These are phyloP conservation scores for Purpureocillium takamizusanense DNA, from an alignment of 2,329 filamentous ascomycete genomes.

Conservation along the genomic window DNA sequence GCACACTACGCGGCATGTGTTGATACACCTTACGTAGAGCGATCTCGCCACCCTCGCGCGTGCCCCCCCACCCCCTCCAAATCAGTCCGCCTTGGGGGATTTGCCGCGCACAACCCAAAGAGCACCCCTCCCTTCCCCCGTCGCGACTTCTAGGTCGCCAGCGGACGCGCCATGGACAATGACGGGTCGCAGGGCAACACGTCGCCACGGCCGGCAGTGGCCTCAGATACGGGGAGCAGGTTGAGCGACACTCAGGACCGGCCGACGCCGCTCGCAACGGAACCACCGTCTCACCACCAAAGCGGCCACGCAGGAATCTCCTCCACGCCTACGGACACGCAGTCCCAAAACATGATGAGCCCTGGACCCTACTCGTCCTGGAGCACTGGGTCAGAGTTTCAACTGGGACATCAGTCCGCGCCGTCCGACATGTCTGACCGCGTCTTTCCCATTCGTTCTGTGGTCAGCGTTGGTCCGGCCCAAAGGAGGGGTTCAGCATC, in stretches of 20 bases:
- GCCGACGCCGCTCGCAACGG: too few species aligned
- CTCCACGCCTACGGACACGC: conserved; percentile 1
- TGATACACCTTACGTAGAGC: background rate
- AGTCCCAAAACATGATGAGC: conserved; percentile 1
- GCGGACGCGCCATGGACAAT: background rate
- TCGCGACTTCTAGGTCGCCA: conserved; percentile 3
- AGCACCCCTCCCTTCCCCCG: background rate
- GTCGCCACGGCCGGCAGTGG: too few species aligned
- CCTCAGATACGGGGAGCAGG: too few species aligned
- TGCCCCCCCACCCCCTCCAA: background rate
- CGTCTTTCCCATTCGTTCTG: conserved; percentile 76
- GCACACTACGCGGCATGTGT: background rate
- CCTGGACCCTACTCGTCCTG: conserved; percentile 27
- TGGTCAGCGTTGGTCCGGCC: conserved; percentile 59
- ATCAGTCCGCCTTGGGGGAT: too few species aligned
- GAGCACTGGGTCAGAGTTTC: conserved; percentile 32
- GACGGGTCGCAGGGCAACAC: background rate
- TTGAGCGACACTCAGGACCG: too few species aligned
- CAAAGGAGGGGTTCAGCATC: conserved; percentile 23
- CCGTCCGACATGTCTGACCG: conserved; percentile 40
- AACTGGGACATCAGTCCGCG: conserved; percentile 20
- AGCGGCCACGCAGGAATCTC: background rate
- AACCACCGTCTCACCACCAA: background rate
- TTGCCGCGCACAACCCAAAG: background rate
- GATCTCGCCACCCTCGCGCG: background rate